Percentiles rank a stretch among this genome's conserved stretches.
phyloP scores from a whole-genome alignment of 1,284 basidiomycete genomes.

The Puccinia sorghi region DNA sequence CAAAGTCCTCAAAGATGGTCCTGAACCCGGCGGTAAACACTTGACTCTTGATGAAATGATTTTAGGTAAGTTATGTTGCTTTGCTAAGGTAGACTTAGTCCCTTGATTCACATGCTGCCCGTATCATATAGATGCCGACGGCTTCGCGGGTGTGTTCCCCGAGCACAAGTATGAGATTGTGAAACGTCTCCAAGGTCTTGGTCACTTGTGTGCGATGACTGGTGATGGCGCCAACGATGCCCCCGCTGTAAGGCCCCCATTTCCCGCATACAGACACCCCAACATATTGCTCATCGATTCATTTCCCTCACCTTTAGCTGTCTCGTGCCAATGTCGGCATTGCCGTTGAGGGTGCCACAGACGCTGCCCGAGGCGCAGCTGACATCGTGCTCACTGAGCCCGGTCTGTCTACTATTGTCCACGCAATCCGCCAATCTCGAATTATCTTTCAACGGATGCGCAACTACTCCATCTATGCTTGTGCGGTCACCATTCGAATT shows the following conservation, averaged over 20 bases:
- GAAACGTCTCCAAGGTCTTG: constrained; percentile 86
- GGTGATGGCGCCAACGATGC: constrained; percentile 95
- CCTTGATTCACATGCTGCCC: constrained; percentile 53
- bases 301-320: constrained; percentile 59
- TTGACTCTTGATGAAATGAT: constrained; percentile 47
- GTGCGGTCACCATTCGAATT: constrained; percentile 50
- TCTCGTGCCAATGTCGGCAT: constrained; percentile 63
- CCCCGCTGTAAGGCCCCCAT: constrained; percentile 64
- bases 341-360: constrained; percentile 93
- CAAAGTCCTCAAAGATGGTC: constrained; percentile 90
- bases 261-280: neutral
- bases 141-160: constrained; percentile 94
- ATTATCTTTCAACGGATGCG: constrained; percentile 97
- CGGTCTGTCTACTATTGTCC: constrained; percentile 93
- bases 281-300: neutral
- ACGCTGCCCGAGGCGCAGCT: constrained; percentile 90
- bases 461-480: constrained; percentile 76
- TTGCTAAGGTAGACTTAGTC: neutral
- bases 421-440: constrained; percentile 91
- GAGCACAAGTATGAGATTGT: constrained; percentile 63
- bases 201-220: constrained; percentile 51
- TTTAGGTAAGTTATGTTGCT: constrained; percentile 64
- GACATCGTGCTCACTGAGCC: constrained; percentile 94
- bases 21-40: constrained; percentile 66
- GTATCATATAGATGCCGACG: constrained; percentile 71